phyloP scores from a whole-genome alignment of 2,329 filamentous ascomycete genomes.

The Apiospora sp. region DNA sequence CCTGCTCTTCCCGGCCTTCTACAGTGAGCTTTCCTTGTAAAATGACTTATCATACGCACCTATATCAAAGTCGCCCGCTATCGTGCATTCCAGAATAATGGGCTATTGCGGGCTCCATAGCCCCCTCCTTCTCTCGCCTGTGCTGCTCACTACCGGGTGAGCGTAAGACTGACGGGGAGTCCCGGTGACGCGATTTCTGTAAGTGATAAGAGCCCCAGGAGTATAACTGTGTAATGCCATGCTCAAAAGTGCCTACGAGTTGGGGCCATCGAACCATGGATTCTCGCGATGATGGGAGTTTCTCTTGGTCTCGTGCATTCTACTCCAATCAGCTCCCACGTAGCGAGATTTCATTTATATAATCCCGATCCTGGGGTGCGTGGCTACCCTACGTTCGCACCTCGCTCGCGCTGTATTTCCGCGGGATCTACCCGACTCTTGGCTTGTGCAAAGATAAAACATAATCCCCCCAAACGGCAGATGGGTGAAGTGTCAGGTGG shows the following conservation, averaged over 20 bases:
- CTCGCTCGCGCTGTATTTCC: not conserved
- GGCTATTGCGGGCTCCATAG: not conserved
- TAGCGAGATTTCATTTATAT: constrained; percentile 2
- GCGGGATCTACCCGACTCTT: not conserved
- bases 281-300: not conserved
- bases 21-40: not conserved
- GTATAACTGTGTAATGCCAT: not conserved
- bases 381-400: not conserved
- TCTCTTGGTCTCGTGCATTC: not conserved
- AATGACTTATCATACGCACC: not conserved
- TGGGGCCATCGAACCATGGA: not conserved
- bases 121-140: not conserved
- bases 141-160: not conserved
- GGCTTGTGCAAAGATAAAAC: not conserved
- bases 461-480: not conserved
- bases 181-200: not conserved
- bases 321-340: not conserved
- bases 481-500: not conserved
- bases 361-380: constrained; percentile 6
- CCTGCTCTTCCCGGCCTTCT: not conserved
- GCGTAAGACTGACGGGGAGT: not conserved
- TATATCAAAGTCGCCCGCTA: not conserved
- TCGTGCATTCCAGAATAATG: not conserved
- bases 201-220: not conserved
- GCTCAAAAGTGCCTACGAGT: not conserved